Base-by-base conservation (phyloP, 805 yeast species). In the Lipomyces chichibuensis region DNA sequence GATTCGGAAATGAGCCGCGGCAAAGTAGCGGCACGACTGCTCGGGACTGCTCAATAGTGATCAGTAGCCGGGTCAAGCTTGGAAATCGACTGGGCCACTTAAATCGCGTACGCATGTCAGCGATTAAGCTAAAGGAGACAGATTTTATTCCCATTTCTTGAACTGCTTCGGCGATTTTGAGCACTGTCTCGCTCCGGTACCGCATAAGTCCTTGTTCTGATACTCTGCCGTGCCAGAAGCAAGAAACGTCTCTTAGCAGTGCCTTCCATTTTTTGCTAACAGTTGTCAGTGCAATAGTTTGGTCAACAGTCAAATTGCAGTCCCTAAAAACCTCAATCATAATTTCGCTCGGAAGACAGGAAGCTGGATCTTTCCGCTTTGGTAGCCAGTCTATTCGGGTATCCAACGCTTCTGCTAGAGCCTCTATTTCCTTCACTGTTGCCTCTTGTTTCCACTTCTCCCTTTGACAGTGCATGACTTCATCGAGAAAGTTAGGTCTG, bases 1-100 rank as follows among this genome's bases (percentile, higher is more conserved):
- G 49, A n/a, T 43, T 43, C 8, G 49, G 49, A 43, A 43, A 43
- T 43, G 49, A 43, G 49, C 49, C 49, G 49, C 49, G 49, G 49
- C 49, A 43, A 8, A 43, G 49, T n/a, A 43, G 23, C 23, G 49
- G 49, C 49, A 43, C 49, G 23, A 43, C 49, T n/a, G 20, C 49
- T 4, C 49, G 49, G 23, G 49, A 43, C 14, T 43, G 49, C 23
- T 43, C 49, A n/a, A 43, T 43, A 5, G 49, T 43, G 49, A 43
- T 43, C 8, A n/a, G 8, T n/a, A 43, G 49, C 49, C 6, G 23
- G 9, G 49, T 43, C 49, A 43, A n/a, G 49, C 49, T 17, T 17
- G 49, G 49, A 23, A 43, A 43, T n/a, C 23, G 23, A 17, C n/a
- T 7, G 9, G 49, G 49, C 49, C 49, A 43, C 49, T 43, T 17